These are phyloP conservation scores for Neoboletus brunneissimus DNA, from an alignment of 768 basidiomycete genomes.

Conservation along the genomic window DNA sequence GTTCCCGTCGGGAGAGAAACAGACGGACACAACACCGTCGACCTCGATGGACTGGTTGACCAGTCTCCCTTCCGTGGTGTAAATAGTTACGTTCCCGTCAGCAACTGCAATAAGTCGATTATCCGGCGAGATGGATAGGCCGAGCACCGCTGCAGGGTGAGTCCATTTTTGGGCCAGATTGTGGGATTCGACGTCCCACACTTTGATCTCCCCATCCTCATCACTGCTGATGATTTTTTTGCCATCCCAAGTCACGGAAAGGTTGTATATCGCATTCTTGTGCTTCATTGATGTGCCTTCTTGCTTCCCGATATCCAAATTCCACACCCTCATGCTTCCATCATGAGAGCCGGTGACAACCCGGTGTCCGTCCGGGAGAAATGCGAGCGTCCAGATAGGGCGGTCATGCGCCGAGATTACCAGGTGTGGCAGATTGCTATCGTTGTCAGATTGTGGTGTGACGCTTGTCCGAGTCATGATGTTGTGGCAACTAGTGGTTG, in stretches of 20 bases:
- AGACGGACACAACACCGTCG: neutral
- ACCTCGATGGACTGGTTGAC: too few species aligned
- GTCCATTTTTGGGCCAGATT: neutral
- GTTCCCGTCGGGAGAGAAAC: slow-evolving; percentile 1
- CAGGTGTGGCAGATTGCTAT: neutral
- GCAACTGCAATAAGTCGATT: neutral
- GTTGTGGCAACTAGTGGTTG: too few species aligned
- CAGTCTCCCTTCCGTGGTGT: neutral
- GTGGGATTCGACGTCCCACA: slow-evolving; percentile 3
- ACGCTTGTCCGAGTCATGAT: neutral
- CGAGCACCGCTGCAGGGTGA: neutral
- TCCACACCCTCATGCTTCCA: neutral
- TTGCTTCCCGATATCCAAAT: neutral
- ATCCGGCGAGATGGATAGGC: neutral
- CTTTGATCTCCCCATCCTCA: neutral
- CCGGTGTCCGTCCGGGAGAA: slow-evolving; percentile 3
- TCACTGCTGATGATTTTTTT: neutral
- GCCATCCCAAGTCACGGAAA: neutral
- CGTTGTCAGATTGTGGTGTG: neutral
- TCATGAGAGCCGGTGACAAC: neutral
- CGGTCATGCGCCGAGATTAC: neutral
- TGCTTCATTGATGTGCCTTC: neutral
- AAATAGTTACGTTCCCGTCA: neutral
- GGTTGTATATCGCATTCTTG: fast-evolving
- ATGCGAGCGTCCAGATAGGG: neutral